A percentile compares a stretch with the other conserved stretches of the same genome.
phyloP scores from a whole-genome alignment of 2,329 filamentous ascomycete species.

The Nannizziopsis barbatae region DNA sequence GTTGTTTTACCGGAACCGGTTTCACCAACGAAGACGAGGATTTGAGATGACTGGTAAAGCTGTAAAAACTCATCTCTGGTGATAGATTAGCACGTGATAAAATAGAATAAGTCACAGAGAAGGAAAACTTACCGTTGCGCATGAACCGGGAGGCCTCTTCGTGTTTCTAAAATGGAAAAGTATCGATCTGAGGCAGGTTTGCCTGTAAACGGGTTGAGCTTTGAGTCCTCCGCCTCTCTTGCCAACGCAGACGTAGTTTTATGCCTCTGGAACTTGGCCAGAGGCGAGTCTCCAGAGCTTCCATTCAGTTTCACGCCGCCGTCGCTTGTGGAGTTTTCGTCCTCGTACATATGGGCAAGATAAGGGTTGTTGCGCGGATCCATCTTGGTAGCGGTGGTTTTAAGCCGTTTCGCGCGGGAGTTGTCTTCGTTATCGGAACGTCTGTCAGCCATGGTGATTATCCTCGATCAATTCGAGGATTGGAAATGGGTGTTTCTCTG shows the following conservation, averaged over 20 bases:
- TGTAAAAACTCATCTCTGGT: conserved; percentile 77
- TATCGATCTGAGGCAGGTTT: conserved; percentile 68
- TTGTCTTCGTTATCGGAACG: conserved; percentile 43
- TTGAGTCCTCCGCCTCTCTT: conserved; percentile 62
- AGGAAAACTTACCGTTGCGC: conserved; percentile 58
- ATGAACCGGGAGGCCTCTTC: conserved; percentile 80
- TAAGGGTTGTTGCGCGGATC: conserved; percentile 66
- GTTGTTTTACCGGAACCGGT: conserved; percentile 99
- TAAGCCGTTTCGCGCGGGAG: conserved; percentile 45
- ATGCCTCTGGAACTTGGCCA: conserved; percentile 63
- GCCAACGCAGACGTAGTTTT: conserved; percentile 69
- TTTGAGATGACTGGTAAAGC: conserved; percentile 86
- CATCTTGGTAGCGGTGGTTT: conserved; percentile 37
- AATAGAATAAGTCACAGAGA: background rate
- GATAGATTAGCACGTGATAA: conserved; percentile 10
- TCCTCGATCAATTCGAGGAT: conserved; percentile 12
- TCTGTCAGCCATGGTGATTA: conserved; percentile 44
- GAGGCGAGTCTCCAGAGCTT: conserved; percentile 34
- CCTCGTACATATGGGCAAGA: conserved; percentile 74
- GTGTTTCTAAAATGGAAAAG: conserved; percentile 73
- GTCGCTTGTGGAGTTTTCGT: conserved; percentile 32
- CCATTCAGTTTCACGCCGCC: conserved; percentile 20
- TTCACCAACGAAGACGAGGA: conserved; percentile 96
- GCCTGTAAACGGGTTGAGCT: conserved; percentile 76
- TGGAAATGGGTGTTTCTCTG: background rate